phyloP scores from a whole-genome alignment of 306 rosid genomes.

The Leucaena leucocephala region DNA sequence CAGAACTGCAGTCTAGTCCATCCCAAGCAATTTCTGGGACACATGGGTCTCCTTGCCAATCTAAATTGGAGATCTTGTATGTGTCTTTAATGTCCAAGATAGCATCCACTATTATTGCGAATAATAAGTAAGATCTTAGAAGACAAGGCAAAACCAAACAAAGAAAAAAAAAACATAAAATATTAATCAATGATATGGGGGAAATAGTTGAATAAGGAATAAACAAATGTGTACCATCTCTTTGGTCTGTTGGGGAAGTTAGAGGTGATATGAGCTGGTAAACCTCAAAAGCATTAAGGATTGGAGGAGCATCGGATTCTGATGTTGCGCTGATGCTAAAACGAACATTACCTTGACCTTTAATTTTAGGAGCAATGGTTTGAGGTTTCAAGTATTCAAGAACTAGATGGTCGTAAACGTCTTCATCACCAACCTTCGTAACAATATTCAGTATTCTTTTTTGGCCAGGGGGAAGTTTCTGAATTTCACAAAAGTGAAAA shows the following conservation, averaged over 20 bases:
- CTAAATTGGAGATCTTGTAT: not conserved
- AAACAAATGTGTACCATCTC: no score
- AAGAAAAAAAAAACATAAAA: not conserved
- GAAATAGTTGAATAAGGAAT: not conserved
- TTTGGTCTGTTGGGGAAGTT: no score
- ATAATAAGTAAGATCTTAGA: not conserved
- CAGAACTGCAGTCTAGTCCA: constrained; percentile 32
- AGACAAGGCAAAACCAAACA: not conserved
- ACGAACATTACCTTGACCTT: no score
- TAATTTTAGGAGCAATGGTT: not conserved
- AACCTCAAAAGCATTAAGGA: no score
- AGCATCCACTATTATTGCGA: not conserved
- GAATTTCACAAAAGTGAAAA: not conserved
- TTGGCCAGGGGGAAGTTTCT: not conserved
- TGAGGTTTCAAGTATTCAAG: constrained; percentile 40
- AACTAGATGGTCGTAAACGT: not conserved
- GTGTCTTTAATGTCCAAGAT: constrained; percentile 8
- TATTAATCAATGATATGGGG: not conserved
- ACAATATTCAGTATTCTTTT: not conserved
- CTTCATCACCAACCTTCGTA: constrained; percentile 22
- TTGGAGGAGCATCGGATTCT: no score
- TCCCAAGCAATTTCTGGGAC: constrained; percentile 33
- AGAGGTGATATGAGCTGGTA: no score
- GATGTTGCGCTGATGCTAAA: no score
- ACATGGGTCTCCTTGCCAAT: constrained; percentile 52